Conservation (phyloP, 108 stramenopile genomes). For the Pseudonitzschia multiseries region DNA sequence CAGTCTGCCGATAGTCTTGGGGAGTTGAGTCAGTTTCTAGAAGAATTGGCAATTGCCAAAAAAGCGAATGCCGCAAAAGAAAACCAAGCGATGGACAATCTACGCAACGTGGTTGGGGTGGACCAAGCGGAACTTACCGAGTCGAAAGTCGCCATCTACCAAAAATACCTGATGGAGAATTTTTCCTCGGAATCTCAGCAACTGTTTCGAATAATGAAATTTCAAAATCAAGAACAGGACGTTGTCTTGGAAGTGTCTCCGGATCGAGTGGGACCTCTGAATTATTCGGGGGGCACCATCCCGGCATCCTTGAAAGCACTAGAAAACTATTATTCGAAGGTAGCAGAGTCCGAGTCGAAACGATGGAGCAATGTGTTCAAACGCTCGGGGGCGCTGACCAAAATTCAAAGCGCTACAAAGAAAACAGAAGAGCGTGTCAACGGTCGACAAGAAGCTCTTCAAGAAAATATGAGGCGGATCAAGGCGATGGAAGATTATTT, state of each 20-base stretch:
- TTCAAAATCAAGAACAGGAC: constrained; percentile 1
- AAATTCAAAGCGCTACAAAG: constrained; percentile 30
- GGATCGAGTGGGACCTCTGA: constrained; percentile 31
- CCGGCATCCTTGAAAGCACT: constrained; percentile 41
- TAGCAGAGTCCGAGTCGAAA: constrained; percentile 42
- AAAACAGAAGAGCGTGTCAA: constrained; percentile 42
- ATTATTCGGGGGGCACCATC: constrained; percentile 7
- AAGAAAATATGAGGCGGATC: constrained; percentile 39
- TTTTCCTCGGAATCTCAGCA: neutral
- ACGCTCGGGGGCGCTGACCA: constrained; percentile 32
- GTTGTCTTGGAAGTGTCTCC: constrained; percentile 9
- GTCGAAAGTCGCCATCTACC: constrained; percentile 5
- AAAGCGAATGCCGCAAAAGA: constrained; percentile 17
- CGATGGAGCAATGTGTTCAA: constrained; percentile 44
- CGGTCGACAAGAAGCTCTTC: constrained; percentile 38
- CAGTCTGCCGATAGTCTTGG: constrained; percentile 40
- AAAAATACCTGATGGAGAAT: constrained; percentile 7
- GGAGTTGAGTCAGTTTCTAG: constrained; percentile 18
- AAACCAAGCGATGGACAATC: constrained; percentile 8
- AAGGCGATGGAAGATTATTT: constrained; percentile 47
- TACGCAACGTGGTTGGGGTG: constrained; percentile 1
- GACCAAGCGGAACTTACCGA: neutral
- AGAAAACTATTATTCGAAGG: constrained; percentile 46
- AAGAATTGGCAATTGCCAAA: constrained; percentile 26
- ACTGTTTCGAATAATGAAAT: neutral